Evolutionary conservation across 306 rosid genomes (phyloP).

Genomic region (Acacia melanoxylon): DNA sequence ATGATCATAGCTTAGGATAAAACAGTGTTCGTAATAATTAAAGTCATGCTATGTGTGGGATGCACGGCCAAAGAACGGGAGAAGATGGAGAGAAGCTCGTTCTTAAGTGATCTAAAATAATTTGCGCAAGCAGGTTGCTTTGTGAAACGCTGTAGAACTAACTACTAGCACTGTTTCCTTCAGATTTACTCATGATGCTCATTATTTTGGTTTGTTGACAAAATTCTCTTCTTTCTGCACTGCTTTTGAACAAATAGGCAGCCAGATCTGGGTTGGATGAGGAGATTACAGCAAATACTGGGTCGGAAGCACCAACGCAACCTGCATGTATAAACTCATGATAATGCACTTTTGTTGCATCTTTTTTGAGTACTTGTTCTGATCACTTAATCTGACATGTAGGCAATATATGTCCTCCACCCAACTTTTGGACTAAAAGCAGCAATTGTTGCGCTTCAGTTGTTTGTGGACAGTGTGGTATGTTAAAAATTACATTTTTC

Average conservation of each 20-base stretch:
- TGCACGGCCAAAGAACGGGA: no score
- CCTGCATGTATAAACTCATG: constrained; percentile 57
- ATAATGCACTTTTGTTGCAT: background rate
- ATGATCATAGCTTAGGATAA: background rate
- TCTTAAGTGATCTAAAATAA: no score
- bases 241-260: constrained; percentile 51
- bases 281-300: constrained; percentile 79
- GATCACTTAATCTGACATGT: constrained; percentile 33
- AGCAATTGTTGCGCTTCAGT: constrained; percentile 69
- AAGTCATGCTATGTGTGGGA: no score
- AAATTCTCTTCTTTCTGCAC: background rate
- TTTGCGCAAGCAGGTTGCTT: background rate
- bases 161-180: constrained; percentile 13
- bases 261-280: constrained; percentile 92
- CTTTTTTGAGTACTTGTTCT: constrained; percentile 19
- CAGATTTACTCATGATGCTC: background rate
- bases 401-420: constrained; percentile 91
- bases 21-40: background rate
- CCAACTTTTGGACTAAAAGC: constrained; percentile 88
- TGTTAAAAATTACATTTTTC: constrained; percentile 18
- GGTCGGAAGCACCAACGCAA: constrained; percentile 86
- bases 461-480: constrained; percentile 80
- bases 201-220: constrained; percentile 13
- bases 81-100: no score
- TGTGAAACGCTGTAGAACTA: background rate